Evolutionary conservation across 495 filamentous ascomycete genomes (phyloP), one percentile per base, ranked within the genome.

Genomic region (Hyaloscypha variabilis): DNA sequence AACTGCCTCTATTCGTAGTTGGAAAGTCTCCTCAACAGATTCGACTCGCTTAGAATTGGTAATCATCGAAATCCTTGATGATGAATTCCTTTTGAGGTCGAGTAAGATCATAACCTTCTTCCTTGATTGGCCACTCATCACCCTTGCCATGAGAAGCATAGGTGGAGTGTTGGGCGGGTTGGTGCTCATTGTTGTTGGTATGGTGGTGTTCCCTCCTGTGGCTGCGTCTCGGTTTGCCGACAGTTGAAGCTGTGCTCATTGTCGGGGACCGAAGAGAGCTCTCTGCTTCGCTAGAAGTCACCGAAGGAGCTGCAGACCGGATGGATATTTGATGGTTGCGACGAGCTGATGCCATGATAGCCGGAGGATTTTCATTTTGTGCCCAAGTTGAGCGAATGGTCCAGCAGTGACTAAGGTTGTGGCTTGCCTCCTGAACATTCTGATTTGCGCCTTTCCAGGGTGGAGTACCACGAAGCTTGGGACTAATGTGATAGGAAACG

Each of bases 391-490:
- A 52, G 50, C 25, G 57, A 30, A 64, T 42, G 6, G 73, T 71
- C 88, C 88, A 90, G 76, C 88, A 90, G 59, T 89, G 82, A 31
- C 83, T 87, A 1, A 81, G 73, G 60, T 80, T 79, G 68, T 90
- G 88, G 8, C 72, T 69, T 0, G 87, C 81, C 65, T 88, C 85
- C 28, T 80, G 74, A 25, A 68, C 66, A 54, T 65, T 51, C 3
- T 67, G 31, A 6, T 74, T 70, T 14, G 74, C 72, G 3, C 74
- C 78, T 67, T 76, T 82, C 88, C 88, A 91, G 23, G 87, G 88
- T 2, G 87, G 85, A 26, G 76, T 79, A n/a, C 83, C 85, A 56
- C 79, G 80, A 25, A 90, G 79, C 17, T 78, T 76, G 19, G 85
- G 81, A 56, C 82, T 87, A 17, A 92, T 81, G 68, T 90, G 87